Conservation (phyloP, 2,329 filamentous ascomycete species). For the Nemania serpens region DNA sequence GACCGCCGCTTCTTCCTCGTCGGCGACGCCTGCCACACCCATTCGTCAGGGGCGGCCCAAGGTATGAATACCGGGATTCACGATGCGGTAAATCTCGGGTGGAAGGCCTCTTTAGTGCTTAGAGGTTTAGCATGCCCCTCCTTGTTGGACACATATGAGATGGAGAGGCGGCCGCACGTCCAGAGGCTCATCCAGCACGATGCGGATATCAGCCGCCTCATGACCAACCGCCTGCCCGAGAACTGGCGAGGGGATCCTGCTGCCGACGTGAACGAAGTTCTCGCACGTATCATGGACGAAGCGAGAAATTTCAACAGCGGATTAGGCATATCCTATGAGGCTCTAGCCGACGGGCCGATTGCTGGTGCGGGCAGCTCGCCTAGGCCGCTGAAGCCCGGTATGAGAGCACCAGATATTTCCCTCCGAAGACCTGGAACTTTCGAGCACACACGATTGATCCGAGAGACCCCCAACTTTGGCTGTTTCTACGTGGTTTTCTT, state of each 20-base stretch:
- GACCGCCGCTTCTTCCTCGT: slow-evolving; percentile 56
- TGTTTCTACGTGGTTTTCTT: slow-evolving; percentile 51
- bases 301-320: slow-evolving; percentile 34
- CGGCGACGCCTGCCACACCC: slow-evolving; percentile 62
- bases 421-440: slow-evolving; percentile 52
- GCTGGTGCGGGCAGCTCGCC: not conserved
- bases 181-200: slow-evolving; percentile 49
- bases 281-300: slow-evolving; percentile 58
- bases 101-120: slow-evolving; percentile 54
- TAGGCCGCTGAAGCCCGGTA: slow-evolving; percentile 41
- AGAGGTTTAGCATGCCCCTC: slow-evolving; percentile 32
- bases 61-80: slow-evolving; percentile 61
- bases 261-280: slow-evolving; percentile 49
- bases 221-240: slow-evolving; percentile 47
- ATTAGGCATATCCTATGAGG: slow-evolving; percentile 60
- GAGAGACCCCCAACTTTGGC: slow-evolving; percentile 48
- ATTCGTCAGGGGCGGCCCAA: slow-evolving; percentile 59
- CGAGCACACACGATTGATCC: slow-evolving; percentile 49
- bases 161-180: slow-evolving; percentile 52
- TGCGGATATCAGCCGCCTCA: slow-evolving; percentile 43
- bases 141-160: slow-evolving; percentile 53
- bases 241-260: slow-evolving; percentile 48
- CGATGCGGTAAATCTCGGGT: slow-evolving; percentile 55
- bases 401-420: slow-evolving; percentile 51
- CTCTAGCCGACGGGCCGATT: slow-evolving; percentile 46